Conservation (phyloP, 1,139 yeast genomes). For the Eremothecium sinecaudum region DNA sequence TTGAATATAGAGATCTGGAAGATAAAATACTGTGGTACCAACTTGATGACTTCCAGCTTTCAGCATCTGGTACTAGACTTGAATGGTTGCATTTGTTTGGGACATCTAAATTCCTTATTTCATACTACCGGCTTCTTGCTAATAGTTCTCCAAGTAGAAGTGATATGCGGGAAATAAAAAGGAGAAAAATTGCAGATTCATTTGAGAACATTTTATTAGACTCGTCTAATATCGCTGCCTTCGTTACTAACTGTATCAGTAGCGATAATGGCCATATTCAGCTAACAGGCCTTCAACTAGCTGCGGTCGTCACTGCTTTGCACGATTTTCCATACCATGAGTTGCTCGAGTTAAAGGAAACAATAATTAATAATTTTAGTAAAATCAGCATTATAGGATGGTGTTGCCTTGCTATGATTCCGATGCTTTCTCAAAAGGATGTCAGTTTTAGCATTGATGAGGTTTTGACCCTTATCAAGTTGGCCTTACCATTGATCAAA, state of each 20-base stretch:
- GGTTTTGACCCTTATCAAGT: slow-evolving; percentile 11
- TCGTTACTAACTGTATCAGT: slow-evolving; percentile 16
- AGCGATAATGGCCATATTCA: slow-evolving; percentile 8
- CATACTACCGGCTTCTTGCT: slow-evolving; percentile 13
- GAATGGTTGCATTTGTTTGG: slow-evolving; percentile 19
- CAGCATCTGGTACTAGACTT: slow-evolving; percentile 5
- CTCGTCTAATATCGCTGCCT: slow-evolving; percentile 14
- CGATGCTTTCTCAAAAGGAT: slow-evolving; percentile 27
- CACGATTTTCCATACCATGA: slow-evolving; percentile 6
- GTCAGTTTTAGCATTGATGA: background rate
- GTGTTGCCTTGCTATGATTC: slow-evolving; percentile 33
- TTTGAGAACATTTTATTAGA: slow-evolving; percentile 11
- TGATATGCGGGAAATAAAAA: slow-evolving; percentile 16
- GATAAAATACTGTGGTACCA: slow-evolving; percentile 12
- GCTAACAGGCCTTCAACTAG: slow-evolving; percentile 17
- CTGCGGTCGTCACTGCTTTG: slow-evolving; percentile 13
- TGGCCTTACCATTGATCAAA: slow-evolving; percentile 29
- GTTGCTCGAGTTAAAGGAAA: slow-evolving; percentile 8
- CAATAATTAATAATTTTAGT: slow-evolving; percentile 14
- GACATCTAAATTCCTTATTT: slow-evolving; percentile 13
- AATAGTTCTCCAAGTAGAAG: background rate
- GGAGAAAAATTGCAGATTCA: slow-evolving; percentile 12
- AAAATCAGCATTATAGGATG: slow-evolving; percentile 31
- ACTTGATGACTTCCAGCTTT: slow-evolving; percentile 16
- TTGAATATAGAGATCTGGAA: slow-evolving; percentile 7